A percentile compares a stretch with the other conserved stretches of the same genome.
Conservation (phyloP, 352 stramenopile genomes). For the Phytophthora europaea region DNA sequence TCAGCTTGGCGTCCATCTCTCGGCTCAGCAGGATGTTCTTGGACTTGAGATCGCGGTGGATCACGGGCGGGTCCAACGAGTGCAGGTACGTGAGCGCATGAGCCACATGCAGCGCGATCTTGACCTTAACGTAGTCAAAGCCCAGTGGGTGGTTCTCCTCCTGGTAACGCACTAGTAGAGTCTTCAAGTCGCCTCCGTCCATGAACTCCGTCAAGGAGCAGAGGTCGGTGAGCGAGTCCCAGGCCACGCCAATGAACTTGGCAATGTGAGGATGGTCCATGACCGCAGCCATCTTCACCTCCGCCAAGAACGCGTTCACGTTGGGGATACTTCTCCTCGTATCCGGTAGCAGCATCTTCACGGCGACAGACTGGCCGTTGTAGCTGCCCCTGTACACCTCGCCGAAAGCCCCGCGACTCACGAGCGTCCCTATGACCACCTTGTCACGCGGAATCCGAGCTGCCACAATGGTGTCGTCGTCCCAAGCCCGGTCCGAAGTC, state of each 20-base stretch:
- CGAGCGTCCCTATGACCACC: conserved; percentile 6
- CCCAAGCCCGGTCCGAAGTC: conserved; percentile 25
- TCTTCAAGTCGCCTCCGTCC: conserved; percentile 26
- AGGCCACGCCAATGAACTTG: conserved; percentile 20
- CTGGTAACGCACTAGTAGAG: conserved; percentile 4
- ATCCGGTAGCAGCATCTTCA: conserved; percentile 19
- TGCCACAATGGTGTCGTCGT: conserved; percentile 30
- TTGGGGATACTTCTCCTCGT: conserved; percentile 19
- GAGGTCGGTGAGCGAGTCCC: conserved; percentile 23
- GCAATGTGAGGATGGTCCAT: conserved; percentile 25
- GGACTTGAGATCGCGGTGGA: conserved; percentile 81
- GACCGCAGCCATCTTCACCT: conserved; percentile 21
- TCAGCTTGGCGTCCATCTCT: conserved; percentile 55
- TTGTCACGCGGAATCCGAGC: conserved; percentile 26
- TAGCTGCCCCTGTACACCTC: conserved; percentile 26
- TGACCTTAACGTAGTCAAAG: conserved; percentile 21
- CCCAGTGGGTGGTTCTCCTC: conserved; percentile 10
- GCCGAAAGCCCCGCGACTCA: conserved; percentile 19
- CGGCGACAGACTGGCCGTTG: conserved; percentile 12
- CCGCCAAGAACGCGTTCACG: conserved; percentile 23
- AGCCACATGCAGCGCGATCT: conserved; percentile 22
- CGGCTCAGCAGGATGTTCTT: conserved; percentile 72
- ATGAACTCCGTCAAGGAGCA: conserved; percentile 28
- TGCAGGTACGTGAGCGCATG: conserved; percentile 29
- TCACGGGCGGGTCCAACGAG: conserved; percentile 45